Evolutionary conservation across 768 basidiomycete genomes (phyloP).

Genomic region (Gautieria morchelliformis): DNA sequence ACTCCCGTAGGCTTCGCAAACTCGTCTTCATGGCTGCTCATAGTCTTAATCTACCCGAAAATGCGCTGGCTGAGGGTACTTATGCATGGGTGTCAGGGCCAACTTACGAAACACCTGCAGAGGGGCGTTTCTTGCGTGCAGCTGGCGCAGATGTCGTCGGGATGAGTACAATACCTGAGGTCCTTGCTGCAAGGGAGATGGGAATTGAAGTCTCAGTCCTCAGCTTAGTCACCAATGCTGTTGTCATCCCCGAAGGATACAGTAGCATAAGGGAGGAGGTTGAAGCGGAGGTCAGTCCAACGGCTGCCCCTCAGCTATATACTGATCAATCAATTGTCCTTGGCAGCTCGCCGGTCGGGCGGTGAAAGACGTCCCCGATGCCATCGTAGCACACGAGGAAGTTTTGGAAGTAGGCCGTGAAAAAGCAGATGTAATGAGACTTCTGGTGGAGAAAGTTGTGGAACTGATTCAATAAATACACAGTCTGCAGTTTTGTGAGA

Average conservation of each 20-base stretch:
- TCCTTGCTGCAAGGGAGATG: slow-evolving; percentile 68
- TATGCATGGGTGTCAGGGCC: slow-evolving; percentile 91
- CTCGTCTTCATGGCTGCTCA: slow-evolving; percentile 65
- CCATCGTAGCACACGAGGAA: slow-evolving; percentile 69
- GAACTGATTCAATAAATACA: background rate
- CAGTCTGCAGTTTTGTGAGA: no score
- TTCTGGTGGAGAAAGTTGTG: slow-evolving; percentile 58
- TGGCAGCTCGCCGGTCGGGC: slow-evolving; percentile 52
- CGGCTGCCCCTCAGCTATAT: no score
- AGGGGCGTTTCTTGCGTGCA: slow-evolving; percentile 64
- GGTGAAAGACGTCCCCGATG: slow-evolving; percentile 29
- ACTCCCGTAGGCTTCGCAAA: slow-evolving; percentile 62
- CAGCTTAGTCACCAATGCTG: slow-evolving; percentile 79
- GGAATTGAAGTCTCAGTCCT: slow-evolving; percentile 69
- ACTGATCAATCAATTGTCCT: no score
- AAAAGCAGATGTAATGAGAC: slow-evolving; percentile 66
- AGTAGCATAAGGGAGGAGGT: slow-evolving; percentile 66
- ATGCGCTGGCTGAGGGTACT: slow-evolving; percentile 66
- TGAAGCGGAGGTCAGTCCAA: slow-evolving; percentile 53
- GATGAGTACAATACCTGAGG: slow-evolving; percentile 90
- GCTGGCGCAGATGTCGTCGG: slow-evolving; percentile 87
- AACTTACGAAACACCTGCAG: slow-evolving; percentile 83
- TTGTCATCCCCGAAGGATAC: slow-evolving; percentile 61
- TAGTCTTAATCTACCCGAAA: slow-evolving; percentile 40
- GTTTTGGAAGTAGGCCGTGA: slow-evolving; percentile 55